Conservation (phyloP, 2,329 filamentous ascomycete genomes). For the Diaporthe sp. region DNA sequence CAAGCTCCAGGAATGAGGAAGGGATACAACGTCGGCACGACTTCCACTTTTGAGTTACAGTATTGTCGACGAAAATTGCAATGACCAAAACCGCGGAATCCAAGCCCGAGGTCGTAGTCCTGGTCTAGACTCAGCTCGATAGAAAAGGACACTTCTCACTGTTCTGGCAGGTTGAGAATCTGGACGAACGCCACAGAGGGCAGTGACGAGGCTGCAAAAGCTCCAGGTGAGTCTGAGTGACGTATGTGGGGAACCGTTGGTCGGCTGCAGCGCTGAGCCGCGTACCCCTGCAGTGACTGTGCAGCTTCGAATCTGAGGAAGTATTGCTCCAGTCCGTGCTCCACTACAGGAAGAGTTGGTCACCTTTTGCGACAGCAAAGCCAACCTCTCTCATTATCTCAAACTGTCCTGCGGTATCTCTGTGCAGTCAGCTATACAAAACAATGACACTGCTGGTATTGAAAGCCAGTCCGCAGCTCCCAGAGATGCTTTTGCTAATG, state of each 20-base stretch:
- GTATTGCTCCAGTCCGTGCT: background rate
- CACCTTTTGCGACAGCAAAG: background rate
- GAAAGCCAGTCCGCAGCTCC: background rate
- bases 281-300: background rate
- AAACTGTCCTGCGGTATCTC: background rate
- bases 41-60: background rate
- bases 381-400: background rate
- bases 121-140: background rate
- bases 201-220: conserved; percentile 41
- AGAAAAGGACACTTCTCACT: conserved; percentile 7
- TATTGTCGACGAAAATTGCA: too few species aligned
- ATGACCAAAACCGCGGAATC: too few species aligned
- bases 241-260: conserved; percentile 30
- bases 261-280: background rate
- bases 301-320: background rate
- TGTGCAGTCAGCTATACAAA: too few species aligned
- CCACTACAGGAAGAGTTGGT: too few species aligned
- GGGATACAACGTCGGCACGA: background rate
- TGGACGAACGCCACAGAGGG: background rate
- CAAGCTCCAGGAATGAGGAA: background rate
- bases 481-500: background rate
- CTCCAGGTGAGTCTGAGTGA: conserved; percentile 23
- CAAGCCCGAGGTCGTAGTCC: background rate
- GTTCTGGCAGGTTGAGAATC: background rate
- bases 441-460: background rate